Conservation (phyloP, 2,329 filamentous ascomycete genomes). For the Fusarium sp. region DNA sequence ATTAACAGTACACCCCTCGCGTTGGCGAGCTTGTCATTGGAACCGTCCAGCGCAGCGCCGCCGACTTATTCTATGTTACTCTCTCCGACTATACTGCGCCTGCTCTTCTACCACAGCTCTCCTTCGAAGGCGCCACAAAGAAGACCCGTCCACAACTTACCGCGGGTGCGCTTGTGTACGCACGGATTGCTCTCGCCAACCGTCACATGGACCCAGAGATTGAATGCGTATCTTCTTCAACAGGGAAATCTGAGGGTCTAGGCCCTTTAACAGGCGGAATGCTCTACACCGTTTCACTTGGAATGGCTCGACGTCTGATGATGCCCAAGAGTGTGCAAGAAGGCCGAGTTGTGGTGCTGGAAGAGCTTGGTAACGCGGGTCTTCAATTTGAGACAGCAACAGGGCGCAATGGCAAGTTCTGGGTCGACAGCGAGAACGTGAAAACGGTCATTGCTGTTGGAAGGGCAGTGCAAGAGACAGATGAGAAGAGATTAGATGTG, state of each 20-base stretch:
- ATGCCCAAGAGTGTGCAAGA: slow-evolving; percentile 70
- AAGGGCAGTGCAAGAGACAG: slow-evolving; percentile 80
- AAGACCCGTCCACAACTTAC: slow-evolving; percentile 87
- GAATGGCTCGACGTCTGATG: slow-evolving; percentile 84
- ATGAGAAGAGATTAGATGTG: slow-evolving; percentile 72
- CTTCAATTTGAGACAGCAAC: slow-evolving; percentile 93
- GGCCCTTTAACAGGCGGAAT: slow-evolving; percentile 88
- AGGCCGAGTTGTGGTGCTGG: slow-evolving; percentile 78
- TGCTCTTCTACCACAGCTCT: slow-evolving; percentile 83
- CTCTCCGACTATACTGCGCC: slow-evolving; percentile 74
- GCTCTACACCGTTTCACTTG: slow-evolving; percentile 82
- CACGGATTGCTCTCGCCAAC: slow-evolving; percentile 81
- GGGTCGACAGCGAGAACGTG: slow-evolving; percentile 84
- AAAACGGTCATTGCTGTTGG: slow-evolving; percentile 83
- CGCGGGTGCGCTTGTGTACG: slow-evolving; percentile 85
- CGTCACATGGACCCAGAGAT: slow-evolving; percentile 90
- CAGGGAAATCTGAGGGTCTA: slow-evolving; percentile 88
- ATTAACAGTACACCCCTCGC: slow-evolving; percentile 77
- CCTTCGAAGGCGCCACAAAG: slow-evolving; percentile 93
- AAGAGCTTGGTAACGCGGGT: slow-evolving; percentile 80
- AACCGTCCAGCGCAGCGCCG: slow-evolving; percentile 79
- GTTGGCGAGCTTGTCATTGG: slow-evolving; percentile 90
- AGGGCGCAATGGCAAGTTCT: slow-evolving; percentile 90
- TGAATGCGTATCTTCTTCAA: slow-evolving; percentile 87
- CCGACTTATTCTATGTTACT: slow-evolving; percentile 83